phyloP scores from a whole-genome alignment of 768 basidiomycete species.

The Strobilomyces dryophilus region DNA sequence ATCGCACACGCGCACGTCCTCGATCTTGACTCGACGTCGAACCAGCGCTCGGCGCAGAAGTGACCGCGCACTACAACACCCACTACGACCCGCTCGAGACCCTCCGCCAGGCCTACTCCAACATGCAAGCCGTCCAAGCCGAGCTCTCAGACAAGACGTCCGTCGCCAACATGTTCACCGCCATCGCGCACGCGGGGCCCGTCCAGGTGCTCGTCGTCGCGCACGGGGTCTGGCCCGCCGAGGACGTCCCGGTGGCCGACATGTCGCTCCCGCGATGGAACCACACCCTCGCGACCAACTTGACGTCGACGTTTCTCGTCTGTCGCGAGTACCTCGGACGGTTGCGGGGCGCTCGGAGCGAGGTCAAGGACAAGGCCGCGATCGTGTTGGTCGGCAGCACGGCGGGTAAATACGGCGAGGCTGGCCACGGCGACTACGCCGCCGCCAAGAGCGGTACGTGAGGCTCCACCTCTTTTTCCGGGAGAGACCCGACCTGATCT shows the following conservation, averaged over 20 bases:
- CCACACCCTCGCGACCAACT: conserved; percentile 53
- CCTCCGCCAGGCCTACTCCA: conserved; percentile 35
- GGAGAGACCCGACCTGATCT: too few species aligned
- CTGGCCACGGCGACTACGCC: conserved; percentile 63
- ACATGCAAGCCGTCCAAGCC: conserved; percentile 42
- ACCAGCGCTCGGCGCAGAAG: conserved; percentile 64
- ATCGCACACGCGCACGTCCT: background rate
- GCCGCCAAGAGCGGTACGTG: conserved; percentile 61
- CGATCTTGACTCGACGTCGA: background rate
- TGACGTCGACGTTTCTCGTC: conserved; percentile 66
- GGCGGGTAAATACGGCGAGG: conserved; percentile 71
- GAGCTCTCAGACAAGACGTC: conserved; percentile 56
- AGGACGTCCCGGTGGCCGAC: conserved; percentile 46
- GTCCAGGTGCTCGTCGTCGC: conserved; percentile 60
- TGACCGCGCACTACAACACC: conserved; percentile 69
- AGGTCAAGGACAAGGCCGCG: conserved; percentile 50
- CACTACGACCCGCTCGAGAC: conserved; percentile 40
- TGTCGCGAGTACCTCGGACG: conserved; percentile 55
- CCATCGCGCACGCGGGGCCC: conserved; percentile 37
- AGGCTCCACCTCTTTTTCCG: too few species aligned
- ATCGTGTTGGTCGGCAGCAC: conserved; percentile 69
- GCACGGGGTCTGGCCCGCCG: conserved; percentile 50
- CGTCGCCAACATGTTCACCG: conserved; percentile 47
- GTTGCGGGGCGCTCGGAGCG: conserved; percentile 36
- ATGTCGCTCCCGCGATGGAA: conserved; percentile 67